Conservation (phyloP, 2,329 filamentous ascomycete species). For the Fonsecaea nubica region DNA sequence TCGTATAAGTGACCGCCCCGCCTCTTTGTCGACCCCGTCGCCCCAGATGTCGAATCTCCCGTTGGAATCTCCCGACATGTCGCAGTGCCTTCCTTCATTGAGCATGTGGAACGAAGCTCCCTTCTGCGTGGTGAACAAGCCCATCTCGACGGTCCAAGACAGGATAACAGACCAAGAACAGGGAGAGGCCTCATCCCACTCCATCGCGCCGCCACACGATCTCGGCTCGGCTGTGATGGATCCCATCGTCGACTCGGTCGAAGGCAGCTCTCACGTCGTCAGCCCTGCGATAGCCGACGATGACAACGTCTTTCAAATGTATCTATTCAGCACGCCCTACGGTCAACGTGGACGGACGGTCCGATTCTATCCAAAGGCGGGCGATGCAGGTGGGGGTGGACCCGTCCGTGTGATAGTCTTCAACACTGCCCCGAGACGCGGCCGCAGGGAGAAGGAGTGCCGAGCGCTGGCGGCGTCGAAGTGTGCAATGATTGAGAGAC, state of each 20-base stretch:
- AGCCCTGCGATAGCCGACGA: slow-evolving; percentile 65
- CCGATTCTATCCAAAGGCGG: slow-evolving; percentile 43
- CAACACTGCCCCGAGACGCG: slow-evolving; percentile 39
- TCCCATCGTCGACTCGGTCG: slow-evolving; percentile 11
- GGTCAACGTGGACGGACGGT: slow-evolving; percentile 33
- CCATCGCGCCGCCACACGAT: background rate
- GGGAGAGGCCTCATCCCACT: slow-evolving; percentile 7
- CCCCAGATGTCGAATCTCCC: too few relatives aligned
- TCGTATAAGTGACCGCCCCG: too few relatives aligned
- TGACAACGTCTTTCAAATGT: slow-evolving; percentile 64
- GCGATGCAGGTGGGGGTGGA: slow-evolving; percentile 41
- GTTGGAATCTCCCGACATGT: too few relatives aligned
- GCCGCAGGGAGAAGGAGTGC: slow-evolving; percentile 50
- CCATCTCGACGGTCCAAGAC: too few relatives aligned
- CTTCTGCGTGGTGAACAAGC: too few relatives aligned
- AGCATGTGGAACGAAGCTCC: too few relatives aligned
- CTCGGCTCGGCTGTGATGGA: slow-evolving; percentile 11
- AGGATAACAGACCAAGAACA: background rate
- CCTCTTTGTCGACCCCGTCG: too few relatives aligned
- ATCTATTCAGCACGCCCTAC: slow-evolving; percentile 55
- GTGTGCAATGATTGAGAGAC: slow-evolving; percentile 64
- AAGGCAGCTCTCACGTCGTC: slow-evolving; percentile 57
- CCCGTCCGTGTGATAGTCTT: slow-evolving; percentile 52
- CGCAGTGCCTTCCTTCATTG: too few relatives aligned
- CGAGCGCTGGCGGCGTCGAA: slow-evolving; percentile 57